A percentile compares a stretch with the other conserved stretches of the same genome.
Evolutionary conservation across 2,329 filamentous ascomycete species (phyloP).

Genomic region (Byssoonygena ceratinophila): DNA sequence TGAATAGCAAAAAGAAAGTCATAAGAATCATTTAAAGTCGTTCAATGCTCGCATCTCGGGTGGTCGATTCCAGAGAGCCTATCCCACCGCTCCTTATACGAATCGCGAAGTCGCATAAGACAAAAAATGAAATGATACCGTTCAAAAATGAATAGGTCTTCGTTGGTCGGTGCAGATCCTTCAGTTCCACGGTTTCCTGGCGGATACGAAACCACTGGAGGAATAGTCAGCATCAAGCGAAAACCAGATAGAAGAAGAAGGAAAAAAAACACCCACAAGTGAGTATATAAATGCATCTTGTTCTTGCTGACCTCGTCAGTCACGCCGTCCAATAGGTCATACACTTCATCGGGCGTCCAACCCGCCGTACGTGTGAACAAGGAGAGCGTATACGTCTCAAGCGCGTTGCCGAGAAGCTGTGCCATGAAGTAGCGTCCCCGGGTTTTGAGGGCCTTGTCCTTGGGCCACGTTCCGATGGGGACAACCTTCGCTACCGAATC

Average conservation of each 20-base stretch:
- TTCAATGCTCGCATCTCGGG: no score
- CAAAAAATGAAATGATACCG: neutral
- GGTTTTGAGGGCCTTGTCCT: constrained; percentile 15
- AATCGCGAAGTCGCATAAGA: no score
- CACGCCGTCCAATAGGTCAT: constrained; percentile 19
- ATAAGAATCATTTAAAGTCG: neutral
- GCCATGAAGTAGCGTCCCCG: constrained; percentile 21
- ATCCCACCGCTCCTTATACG: no score
- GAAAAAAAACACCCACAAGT: constrained; percentile 18
- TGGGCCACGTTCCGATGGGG: constrained; percentile 18
- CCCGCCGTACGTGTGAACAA: constrained; percentile 23
- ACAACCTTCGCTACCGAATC: constrained; percentile 14
- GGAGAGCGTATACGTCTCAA: constrained; percentile 23
- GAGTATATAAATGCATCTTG: constrained; percentile 24
- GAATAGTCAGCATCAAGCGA: neutral
- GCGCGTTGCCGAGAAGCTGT: constrained; percentile 20
- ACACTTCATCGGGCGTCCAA: constrained; percentile 20
- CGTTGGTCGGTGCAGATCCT: neutral
- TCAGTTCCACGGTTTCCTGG: constrained; percentile 1
- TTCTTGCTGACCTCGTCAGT: constrained; percentile 22
- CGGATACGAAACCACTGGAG: neutral
- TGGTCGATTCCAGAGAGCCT: no score
- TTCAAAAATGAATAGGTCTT: neutral
- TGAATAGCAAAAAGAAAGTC: neutral
- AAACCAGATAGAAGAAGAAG: neutral